Percentiles rank a stretch among this genome's conserved stretches.
Evolutionary conservation across 2,329 filamentous ascomycete genomes (phyloP).

Genomic region (Aspergillus alliaceus): DNA sequence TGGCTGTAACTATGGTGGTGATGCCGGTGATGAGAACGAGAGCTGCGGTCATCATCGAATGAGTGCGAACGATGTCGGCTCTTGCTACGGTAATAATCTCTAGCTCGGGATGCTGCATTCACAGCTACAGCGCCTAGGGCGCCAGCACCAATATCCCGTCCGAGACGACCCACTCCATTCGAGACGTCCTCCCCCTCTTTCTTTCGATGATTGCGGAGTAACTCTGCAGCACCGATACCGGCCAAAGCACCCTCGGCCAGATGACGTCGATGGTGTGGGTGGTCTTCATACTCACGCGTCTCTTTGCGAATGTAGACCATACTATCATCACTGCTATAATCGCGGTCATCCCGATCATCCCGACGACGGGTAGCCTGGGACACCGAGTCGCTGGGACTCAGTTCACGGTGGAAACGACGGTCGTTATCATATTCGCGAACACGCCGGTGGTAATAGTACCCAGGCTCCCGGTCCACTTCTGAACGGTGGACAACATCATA

Average conservation of each 20-base stretch:
- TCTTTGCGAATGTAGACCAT: slow-evolving; percentile 60
- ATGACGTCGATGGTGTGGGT: slow-evolving; percentile 55
- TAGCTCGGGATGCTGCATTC: slow-evolving; percentile 55
- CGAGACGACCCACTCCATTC: slow-evolving; percentile 49
- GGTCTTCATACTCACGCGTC: slow-evolving; percentile 44
- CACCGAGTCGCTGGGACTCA: slow-evolving; percentile 54
- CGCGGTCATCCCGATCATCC: slow-evolving; percentile 40
- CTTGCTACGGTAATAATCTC: slow-evolving; percentile 50
- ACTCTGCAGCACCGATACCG: slow-evolving; percentile 60
- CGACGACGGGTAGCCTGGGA: slow-evolving; percentile 49
- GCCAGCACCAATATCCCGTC: slow-evolving; percentile 58
- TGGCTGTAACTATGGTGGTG: slow-evolving; percentile 32
- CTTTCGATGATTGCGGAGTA: slow-evolving; percentile 59
- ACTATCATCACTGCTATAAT: slow-evolving; percentile 61
- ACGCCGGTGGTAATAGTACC: slow-evolving; percentile 62
- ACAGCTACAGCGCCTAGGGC: slow-evolving; percentile 62
- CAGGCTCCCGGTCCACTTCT: slow-evolving; percentile 57
- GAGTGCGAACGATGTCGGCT: slow-evolving; percentile 45
- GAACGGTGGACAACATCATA: slow-evolving; percentile 62
- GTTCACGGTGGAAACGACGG: slow-evolving; percentile 44
- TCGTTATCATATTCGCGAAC: slow-evolving; percentile 56
- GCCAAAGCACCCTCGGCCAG: slow-evolving; percentile 63
- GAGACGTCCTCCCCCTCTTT: slow-evolving; percentile 56
- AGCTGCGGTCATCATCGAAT: slow-evolving; percentile 39
- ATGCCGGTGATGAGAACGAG: slow-evolving; percentile 30